phyloP scores from a whole-genome alignment of 2,329 filamentous ascomycete species.

The Cercospora canescens region DNA sequence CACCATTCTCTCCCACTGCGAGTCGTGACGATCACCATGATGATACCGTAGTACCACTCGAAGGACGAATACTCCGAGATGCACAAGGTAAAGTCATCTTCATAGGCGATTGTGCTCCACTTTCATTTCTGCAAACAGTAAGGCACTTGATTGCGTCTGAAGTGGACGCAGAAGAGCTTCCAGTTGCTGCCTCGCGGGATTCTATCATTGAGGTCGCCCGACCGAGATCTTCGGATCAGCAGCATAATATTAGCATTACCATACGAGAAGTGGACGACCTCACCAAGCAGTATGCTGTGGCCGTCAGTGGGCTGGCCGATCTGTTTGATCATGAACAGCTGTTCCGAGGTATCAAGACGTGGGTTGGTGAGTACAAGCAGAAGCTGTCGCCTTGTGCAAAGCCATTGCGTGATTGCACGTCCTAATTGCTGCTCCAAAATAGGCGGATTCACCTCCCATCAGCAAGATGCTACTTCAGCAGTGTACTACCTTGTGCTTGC shows the following conservation, averaged over 20 bases:
- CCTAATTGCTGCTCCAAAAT: background rate
- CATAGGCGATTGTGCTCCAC: conserved; percentile 54
- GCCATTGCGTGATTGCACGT: background rate
- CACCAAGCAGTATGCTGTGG: conserved; percentile 46
- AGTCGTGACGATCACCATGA: conserved; percentile 32
- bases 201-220: conserved; percentile 26
- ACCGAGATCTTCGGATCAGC: background rate
- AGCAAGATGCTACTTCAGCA: conserved; percentile 45
- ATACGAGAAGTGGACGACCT: conserved; percentile 43
- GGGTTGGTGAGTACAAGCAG: conserved; percentile 19
- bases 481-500: conserved; percentile 55
- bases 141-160: conserved; percentile 51
- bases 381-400: background rate
- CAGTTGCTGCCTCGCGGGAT: conserved; percentile 21
- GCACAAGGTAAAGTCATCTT: conserved; percentile 57
- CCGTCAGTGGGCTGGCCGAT: conserved; percentile 51
- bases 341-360: conserved; percentile 30
- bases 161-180: conserved; percentile 40
- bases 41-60: conserved; percentile 44
- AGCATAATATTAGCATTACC: conserved; percentile 30
- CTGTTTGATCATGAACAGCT: conserved; percentile 47
- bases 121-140: conserved; percentile 55
- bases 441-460: conserved; percentile 8
- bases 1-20: conserved; percentile 21
- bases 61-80: conserved; percentile 51